A percentile compares a stretch with the other conserved stretches of the same genome.
Evolutionary conservation across 306 rosid genomes (phyloP).

Genomic region (Trichosanthes cucumerina): DNA sequence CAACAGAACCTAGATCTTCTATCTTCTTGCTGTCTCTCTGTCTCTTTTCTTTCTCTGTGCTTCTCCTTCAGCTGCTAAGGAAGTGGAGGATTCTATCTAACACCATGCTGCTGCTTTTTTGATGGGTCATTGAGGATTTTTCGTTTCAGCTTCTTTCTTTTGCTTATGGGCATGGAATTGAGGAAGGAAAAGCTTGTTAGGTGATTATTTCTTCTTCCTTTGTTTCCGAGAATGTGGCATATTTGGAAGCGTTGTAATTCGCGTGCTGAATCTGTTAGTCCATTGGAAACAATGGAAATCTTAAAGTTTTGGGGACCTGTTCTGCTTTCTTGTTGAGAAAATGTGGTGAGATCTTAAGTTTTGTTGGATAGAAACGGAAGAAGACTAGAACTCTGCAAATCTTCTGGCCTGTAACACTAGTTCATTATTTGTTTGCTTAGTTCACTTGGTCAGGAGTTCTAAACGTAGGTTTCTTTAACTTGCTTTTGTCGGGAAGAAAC

Average conservation of each 20-base stretch:
- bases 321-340: not conserved
- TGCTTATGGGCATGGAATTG: slow-evolving; percentile 35
- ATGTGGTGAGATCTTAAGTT: not conserved
- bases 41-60: not conserved
- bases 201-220: slow-evolving; percentile 18
- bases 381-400: not conserved
- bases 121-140: slow-evolving; percentile 2
- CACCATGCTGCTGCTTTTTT: not conserved
- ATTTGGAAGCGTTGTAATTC: not conserved
- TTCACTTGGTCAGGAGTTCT: not conserved
- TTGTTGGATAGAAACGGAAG: not conserved
- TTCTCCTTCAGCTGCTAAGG: not conserved
- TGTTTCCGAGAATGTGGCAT: not conserved
- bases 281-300: not conserved
- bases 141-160: slow-evolving; percentile 7
- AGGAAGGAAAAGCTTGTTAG: slow-evolving; percentile 72
- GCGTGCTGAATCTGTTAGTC: not conserved
- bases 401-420: not conserved
- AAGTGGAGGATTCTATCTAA: not conserved
- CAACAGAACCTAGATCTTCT: not conserved
- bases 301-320: not conserved
- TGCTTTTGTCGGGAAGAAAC: not conserved
- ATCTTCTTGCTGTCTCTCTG: not conserved
- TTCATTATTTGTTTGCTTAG: not conserved
- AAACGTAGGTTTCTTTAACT: not conserved